phyloP scores from a whole-genome alignment of 352 stramenopile genomes.

The Achlya hypogyna region DNA sequence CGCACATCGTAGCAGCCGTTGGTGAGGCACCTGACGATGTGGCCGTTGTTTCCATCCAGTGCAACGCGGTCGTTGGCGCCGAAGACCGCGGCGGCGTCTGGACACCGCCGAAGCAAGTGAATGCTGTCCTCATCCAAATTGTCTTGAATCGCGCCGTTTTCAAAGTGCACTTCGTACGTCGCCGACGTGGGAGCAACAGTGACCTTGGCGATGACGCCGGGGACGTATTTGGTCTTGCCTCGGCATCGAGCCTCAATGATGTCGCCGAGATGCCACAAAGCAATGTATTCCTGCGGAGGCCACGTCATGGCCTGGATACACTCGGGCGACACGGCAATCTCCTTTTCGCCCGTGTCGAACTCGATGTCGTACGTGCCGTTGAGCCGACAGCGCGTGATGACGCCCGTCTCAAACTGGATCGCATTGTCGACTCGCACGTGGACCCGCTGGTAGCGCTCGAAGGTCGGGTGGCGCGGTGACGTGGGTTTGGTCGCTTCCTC shows the following conservation, averaged over 20 bases:
- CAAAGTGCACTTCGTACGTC: slow-evolving; percentile 8
- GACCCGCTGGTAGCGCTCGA: slow-evolving; percentile 11
- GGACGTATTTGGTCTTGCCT: not conserved
- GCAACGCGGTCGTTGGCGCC: not conserved
- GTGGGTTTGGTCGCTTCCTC: not conserved
- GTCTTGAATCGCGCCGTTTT: not conserved
- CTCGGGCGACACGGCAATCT: not conserved
- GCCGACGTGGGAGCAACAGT: not conserved
- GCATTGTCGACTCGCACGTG: not conserved
- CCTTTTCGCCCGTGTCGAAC: slow-evolving; percentile 24
- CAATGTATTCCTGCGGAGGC: slow-evolving; percentile 5
- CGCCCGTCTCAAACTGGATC: not conserved
- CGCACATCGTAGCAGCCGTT: slow-evolving; percentile 3
- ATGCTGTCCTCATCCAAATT: slow-evolving; percentile 1
- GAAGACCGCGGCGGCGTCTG: not conserved
- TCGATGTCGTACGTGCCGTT: slow-evolving; percentile 46
- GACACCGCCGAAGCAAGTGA: slow-evolving; percentile 2
- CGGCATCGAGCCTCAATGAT: slow-evolving; percentile 2
- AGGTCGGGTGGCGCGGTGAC: too few species aligned
- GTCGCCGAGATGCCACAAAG: slow-evolving; percentile 9
- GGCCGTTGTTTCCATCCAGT: not conserved
- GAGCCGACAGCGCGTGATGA: slow-evolving; percentile 21
- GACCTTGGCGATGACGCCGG: slow-evolving; percentile 7
- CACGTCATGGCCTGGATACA: not conserved
- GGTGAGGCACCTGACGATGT: not conserved